Evolutionary conservation across 345 rosid genomes (phyloP).

Genomic region (Orychophragmus violaceus): DNA sequence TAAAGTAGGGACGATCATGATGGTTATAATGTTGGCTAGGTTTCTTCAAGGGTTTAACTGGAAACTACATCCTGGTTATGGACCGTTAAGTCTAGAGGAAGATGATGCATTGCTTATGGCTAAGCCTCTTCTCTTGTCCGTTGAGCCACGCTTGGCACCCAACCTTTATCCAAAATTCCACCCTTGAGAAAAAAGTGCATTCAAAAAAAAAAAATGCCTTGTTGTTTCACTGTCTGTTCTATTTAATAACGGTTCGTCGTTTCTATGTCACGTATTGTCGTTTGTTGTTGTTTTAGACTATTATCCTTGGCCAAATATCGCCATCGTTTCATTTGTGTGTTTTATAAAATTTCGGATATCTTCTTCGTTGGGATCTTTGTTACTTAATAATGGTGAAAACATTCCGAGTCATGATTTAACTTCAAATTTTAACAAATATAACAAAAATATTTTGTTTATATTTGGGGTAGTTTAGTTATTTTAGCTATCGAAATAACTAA

Average conservation of each 20-base stretch:
- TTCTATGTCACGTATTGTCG: background rate
- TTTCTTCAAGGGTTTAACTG: conserved; percentile 32
- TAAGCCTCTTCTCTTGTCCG: conserved; percentile 26
- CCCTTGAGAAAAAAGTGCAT: background rate
- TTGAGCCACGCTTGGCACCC: conserved; percentile 28
- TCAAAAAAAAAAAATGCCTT: background rate
- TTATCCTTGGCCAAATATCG: background rate
- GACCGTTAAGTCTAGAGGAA: conserved; percentile 20
- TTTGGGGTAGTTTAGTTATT: no score
- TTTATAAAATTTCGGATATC: no score
- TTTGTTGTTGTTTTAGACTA: background rate
- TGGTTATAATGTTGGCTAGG: conserved; percentile 31
- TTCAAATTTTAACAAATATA: no score
- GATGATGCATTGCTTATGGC: conserved; percentile 26
- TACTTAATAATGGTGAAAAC: no score
- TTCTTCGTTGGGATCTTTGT: no score
- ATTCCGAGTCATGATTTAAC: no score
- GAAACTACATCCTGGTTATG: conserved; percentile 2
- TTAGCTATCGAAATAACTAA: no score
- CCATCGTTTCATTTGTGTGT: background rate
- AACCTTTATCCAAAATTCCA: conserved; percentile 23
- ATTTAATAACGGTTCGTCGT: background rate
- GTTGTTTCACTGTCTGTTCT: background rate
- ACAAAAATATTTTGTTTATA: no score
- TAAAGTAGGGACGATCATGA: conserved; percentile 31